Percentiles rank a stretch among this genome's conserved stretches.
Evolutionary conservation across 805 yeast genomes (phyloP).

Genomic region (Myxozyma lipomycoides): DNA sequence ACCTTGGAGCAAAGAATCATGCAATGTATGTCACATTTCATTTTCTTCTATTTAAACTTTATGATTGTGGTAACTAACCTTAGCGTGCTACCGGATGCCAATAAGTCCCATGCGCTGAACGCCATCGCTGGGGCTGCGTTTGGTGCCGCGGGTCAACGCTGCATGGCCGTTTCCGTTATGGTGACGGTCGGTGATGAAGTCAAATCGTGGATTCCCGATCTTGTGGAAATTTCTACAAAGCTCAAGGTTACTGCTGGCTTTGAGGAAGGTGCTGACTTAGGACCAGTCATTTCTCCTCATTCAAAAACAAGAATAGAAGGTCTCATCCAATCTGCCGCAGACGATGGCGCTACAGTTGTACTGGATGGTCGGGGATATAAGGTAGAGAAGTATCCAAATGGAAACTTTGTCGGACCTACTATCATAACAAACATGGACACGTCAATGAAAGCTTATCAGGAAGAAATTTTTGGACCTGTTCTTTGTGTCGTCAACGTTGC

Average conservation of each 20-base stretch:
- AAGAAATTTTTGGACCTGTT: constrained; percentile 76
- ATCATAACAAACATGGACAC: constrained; percentile 57
- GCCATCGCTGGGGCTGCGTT: constrained; percentile 72
- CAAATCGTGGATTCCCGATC: constrained; percentile 58
- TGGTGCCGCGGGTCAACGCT: constrained; percentile 83
- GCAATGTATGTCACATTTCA: constrained; percentile 40
- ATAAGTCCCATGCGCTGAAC: constrained; percentile 57
- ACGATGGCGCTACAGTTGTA: constrained; percentile 57
- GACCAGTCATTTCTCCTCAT: constrained; percentile 66
- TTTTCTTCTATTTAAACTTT: not conserved
- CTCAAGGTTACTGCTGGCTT: constrained; percentile 66
- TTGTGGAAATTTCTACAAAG: constrained; percentile 52
- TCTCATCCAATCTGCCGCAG: constrained; percentile 55
- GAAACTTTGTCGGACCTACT: constrained; percentile 73
- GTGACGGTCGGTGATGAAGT: constrained; percentile 66
- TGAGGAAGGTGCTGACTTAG: constrained; percentile 57
- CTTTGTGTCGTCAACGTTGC: constrained; percentile 58
- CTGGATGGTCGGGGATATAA: constrained; percentile 59
- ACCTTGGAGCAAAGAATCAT: constrained; percentile 77
- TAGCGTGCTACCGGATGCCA: constrained; percentile 63
- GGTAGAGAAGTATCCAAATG: constrained; percentile 50
- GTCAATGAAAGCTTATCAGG: constrained; percentile 68
- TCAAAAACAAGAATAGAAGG: constrained; percentile 52
- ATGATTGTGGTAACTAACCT: not conserved
- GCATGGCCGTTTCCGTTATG: constrained; percentile 72